Percentiles rank a stretch among this genome's conserved stretches.
Conservation (phyloP, 768 basidiomycete genomes). For the Pulveroboletus sp. region DNA sequence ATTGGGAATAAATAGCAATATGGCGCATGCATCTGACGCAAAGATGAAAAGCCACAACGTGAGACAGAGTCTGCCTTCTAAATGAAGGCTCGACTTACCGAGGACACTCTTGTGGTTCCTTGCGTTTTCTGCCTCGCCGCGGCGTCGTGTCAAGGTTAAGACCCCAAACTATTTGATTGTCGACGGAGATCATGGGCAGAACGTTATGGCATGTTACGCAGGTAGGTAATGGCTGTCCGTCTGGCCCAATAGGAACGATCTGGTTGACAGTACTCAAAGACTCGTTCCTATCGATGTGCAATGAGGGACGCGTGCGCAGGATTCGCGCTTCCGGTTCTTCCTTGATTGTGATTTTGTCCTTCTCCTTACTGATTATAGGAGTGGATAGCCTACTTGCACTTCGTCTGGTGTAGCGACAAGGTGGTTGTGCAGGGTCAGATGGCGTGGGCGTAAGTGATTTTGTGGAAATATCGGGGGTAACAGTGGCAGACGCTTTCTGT, state of each 20-base stretch:
- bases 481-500: slow-evolving; percentile 41
- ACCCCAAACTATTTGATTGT: slow-evolving; percentile 73
- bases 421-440: slow-evolving; percentile 24
- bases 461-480: slow-evolving; percentile 46
- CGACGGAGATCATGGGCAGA: slow-evolving; percentile 71
- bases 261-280: slow-evolving; percentile 36
- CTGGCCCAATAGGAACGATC: slow-evolving; percentile 50
- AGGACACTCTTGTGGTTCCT: slow-evolving; percentile 66
- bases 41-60: slow-evolving; percentile 12
- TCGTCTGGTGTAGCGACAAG: slow-evolving; percentile 27
- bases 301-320: slow-evolving; percentile 44
- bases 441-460: slow-evolving; percentile 36
- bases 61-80: slow-evolving; percentile 8
- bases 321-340: slow-evolving; percentile 47
- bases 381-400: slow-evolving; percentile 31
- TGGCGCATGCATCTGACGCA: slow-evolving; percentile 68
- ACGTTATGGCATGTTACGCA: slow-evolving; percentile 69
- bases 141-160: slow-evolving; percentile 45
- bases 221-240: slow-evolving; percentile 65
- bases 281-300: slow-evolving; percentile 34
- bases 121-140: slow-evolving; percentile 48
- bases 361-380: slow-evolving; percentile 32
- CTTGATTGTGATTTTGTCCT: slow-evolving; percentile 41
- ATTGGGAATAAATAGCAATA: slow-evolving; percentile 65
- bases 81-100: slow-evolving; percentile 45